These are phyloP conservation scores for Sutorius eximius DNA, from an alignment of 1,284 basidiomycete genomes.

Conservation along the genomic window DNA sequence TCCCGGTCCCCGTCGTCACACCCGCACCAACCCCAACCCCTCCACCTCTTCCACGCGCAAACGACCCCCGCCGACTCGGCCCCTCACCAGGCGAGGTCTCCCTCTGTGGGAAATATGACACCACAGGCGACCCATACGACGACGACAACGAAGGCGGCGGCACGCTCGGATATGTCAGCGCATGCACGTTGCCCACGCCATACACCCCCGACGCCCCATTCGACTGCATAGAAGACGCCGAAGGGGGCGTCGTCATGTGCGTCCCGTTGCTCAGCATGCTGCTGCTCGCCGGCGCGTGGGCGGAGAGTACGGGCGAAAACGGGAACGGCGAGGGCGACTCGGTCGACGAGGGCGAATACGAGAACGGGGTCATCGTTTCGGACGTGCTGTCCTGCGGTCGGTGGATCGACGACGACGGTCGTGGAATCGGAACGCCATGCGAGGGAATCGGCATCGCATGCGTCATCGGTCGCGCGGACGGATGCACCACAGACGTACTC, in stretches of 20 bases:
- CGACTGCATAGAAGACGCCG: conserved; percentile 51
- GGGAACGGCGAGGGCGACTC: conserved; percentile 46
- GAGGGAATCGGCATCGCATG: conserved; percentile 64
- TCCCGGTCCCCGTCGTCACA: background rate
- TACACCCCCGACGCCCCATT: conserved; percentile 33
- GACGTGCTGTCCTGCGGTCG: conserved; percentile 46
- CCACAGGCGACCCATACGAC: conserved; percentile 62
- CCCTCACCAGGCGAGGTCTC: conserved; percentile 53
- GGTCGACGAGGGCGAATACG: conserved; percentile 58
- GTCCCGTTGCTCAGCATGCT: conserved; percentile 60
- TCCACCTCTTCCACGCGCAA: conserved; percentile 41
- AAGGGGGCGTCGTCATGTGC: conserved; percentile 64
- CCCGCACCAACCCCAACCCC: conserved; percentile 35
- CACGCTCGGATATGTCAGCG: conserved; percentile 62
- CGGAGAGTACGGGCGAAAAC: conserved; percentile 55
- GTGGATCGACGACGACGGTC: conserved; percentile 60
- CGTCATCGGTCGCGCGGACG: conserved; percentile 29
- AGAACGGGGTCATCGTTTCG: conserved; percentile 56
- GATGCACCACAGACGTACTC: conserved; percentile 45
- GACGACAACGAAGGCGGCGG: conserved; percentile 68
- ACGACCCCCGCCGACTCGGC: conserved; percentile 52
- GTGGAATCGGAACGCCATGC: conserved; percentile 66
- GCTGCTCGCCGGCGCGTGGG: conserved; percentile 38
- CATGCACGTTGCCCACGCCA: conserved; percentile 30
- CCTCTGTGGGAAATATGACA: conserved; percentile 46